Evolutionary conservation across 257 asterid species (phyloP), one percentile per base, ranked within the genome.

Genomic region (Solanum chaucha): DNA sequence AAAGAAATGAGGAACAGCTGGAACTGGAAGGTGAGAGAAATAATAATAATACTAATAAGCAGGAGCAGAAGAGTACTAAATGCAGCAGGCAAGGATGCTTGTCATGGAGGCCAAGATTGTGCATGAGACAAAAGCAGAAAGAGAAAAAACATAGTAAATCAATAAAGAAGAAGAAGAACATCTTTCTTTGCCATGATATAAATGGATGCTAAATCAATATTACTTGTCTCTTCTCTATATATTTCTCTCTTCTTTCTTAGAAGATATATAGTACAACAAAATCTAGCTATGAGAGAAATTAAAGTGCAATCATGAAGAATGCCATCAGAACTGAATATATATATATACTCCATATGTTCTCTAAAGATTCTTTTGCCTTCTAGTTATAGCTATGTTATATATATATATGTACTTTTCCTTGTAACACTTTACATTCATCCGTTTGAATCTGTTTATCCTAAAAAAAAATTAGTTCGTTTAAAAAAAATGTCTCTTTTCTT

Each of bases 31-130:
- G 38, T 30, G 90, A 87, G 64, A 24, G 10, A 77, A 91, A 87
- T 83, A 91, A 86, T 85, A 88, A 92, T 85, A 88, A 83, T 73
- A 89, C 87, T 10, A 88, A 92, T 81, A 89, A 85, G 86, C 84
- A 89, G 72, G 86, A 41, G 78, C 78, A 71, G 90, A 67, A 32
- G 10, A 6, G 74, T 28, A 68, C 22, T 30, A 13, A 13, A 5
- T 12, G 75, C 38, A 68, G 88, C 89, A 89, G 88, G 58, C 40
- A 36, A 65, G 94, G 98, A 36, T 92, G 98, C 83, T 85, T 93
- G 72, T 87, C 94, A 68, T 89, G 92, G 73, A 89, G 90, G 92
- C 65, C 65, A 61, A 91, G 82, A 75, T 92, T 94, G 85, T 90
- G 81, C 12, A 70, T 93, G 88, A 90, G 87, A 89, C 89, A 78